phyloP scores from a whole-genome alignment of 208 protist genomes.

The Crithidia expoeki region DNA sequence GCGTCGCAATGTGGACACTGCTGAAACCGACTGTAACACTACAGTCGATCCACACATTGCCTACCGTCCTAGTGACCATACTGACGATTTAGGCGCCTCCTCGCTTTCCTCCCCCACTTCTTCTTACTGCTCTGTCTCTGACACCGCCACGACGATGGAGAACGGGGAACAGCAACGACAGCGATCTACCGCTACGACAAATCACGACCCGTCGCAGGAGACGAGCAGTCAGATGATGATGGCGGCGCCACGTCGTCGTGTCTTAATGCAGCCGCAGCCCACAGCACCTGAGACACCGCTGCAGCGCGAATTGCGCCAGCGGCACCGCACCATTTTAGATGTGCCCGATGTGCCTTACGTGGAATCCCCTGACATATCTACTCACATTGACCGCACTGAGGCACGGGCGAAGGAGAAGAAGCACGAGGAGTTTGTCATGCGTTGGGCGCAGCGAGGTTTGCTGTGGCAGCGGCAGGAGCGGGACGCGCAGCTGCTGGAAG shows the following conservation, averaged over 20 bases:
- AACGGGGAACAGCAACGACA: background rate
- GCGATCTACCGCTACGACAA: too few relatives aligned
- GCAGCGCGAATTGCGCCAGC: conserved; percentile 8
- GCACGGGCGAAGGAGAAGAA: conserved; percentile 21
- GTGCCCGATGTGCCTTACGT: conserved; percentile 33
- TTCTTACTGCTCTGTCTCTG: background rate
- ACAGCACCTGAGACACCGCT: background rate
- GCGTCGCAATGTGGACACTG: background rate
- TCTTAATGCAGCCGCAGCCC: conserved; percentile 14
- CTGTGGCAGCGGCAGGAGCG: conserved; percentile 33
- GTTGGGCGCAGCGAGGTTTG: conserved; percentile 38
- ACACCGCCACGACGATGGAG: background rate
- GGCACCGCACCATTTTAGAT: conserved; percentile 30
- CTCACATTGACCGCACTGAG: conserved; percentile 12
- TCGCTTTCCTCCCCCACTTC: background rate
- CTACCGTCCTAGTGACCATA: background rate
- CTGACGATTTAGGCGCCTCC: background rate
- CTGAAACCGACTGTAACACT: background rate
- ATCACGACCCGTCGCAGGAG: background rate
- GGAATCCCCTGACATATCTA: conserved; percentile 32
- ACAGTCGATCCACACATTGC: background rate
- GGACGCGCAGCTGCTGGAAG: conserved; percentile 31
- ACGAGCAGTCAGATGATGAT: background rate
- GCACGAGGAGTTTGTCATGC: conserved; percentile 20
- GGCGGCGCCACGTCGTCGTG: background rate